Base-by-base conservation (phyloP, 2,329 filamentous ascomycete genomes). In the Scorias spongiosa region DNA sequence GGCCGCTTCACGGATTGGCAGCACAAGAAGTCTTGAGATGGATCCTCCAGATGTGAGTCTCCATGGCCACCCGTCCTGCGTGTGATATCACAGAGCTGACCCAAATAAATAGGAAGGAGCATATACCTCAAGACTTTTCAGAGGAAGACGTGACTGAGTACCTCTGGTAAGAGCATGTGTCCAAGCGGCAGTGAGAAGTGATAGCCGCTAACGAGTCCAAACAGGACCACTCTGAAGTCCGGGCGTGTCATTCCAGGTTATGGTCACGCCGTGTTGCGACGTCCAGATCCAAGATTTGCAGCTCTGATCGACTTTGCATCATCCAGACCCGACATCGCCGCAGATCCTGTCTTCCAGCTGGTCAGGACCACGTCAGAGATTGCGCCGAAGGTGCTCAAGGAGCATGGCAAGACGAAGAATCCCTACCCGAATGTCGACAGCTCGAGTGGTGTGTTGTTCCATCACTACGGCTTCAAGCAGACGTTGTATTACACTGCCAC, bases 381-480 rank as follows among this genome's bases (percentile, higher is more conserved):
- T 50, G 91, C 91, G 0, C 91, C 91, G 12, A 76, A 78, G 42
- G 91, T 98, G 15, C 73, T 98, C 55, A 91, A 78, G 57, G 80
- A 95, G 69, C 91, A 98, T 62, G 91, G 91, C 65, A 96, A 95
- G 59, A 63, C 61, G 42, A 63, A 63, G 57, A 63, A 63, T 52
- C 61, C 91, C 2, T 93, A 89, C 67, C 91, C 91, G 51, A 98
- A 98, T 63, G 91, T 98, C 49, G 91, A 98, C 66, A 87, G 83
- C 40, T 81, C 78, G 50, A 94, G 87, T 1, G 91, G 91, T 51
- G 88, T 96, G 5, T 74, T 98, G 41, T 96, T 98, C 78, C 81
- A 96, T 67, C 87, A 96, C 71, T 98, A 94, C 63, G 91, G 89
- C 46, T 94, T 98, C 78, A 82, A 84, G 63, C 86, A 96, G 70